phyloP scores from a whole-genome alignment of 1,139 yeast genomes.

The Saccharomyces hybrid region DNA sequence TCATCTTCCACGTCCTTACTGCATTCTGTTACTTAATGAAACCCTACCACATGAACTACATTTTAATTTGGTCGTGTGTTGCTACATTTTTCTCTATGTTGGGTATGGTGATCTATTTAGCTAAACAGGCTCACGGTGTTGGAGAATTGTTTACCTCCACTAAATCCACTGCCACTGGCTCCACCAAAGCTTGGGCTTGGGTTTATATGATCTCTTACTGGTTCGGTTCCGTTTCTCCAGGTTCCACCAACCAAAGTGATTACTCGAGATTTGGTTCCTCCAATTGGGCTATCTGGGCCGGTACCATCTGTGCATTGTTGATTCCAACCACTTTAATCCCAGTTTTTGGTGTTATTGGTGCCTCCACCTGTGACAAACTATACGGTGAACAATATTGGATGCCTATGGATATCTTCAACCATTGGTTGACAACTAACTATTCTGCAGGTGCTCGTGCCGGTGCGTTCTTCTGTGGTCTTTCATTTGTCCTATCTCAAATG shows the following conservation, averaged over 20 bases:
- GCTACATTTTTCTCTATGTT: slow-evolving; percentile 38
- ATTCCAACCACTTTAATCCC: slow-evolving; percentile 40
- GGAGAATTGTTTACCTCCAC: slow-evolving; percentile 35
- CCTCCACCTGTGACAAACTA: slow-evolving; percentile 33
- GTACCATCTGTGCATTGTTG: slow-evolving; percentile 34
- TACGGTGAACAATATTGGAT: slow-evolving; percentile 37
- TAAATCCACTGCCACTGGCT: slow-evolving; percentile 27
- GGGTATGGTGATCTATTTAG: slow-evolving; percentile 36
- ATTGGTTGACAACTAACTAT: slow-evolving; percentile 33
- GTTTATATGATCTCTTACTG: slow-evolving; percentile 38
- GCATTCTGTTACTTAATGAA: slow-evolving; percentile 34
- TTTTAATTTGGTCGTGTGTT: slow-evolving; percentile 35
- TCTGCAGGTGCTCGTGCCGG: slow-evolving; percentile 41
- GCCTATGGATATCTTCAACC: slow-evolving; percentile 33
- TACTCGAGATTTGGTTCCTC: slow-evolving; percentile 38
- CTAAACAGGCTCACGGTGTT: slow-evolving; percentile 34
- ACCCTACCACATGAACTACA: slow-evolving; percentile 36
- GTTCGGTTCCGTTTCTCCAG: slow-evolving; percentile 41
- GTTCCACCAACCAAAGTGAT: slow-evolving; percentile 34
- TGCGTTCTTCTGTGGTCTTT: slow-evolving; percentile 40
- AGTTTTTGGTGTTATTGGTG: slow-evolving; percentile 38
- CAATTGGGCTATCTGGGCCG: slow-evolving; percentile 31
- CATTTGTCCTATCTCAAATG: slow-evolving; percentile 41
- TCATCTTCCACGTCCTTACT: slow-evolving; percentile 38
- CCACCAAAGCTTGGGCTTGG: slow-evolving; percentile 38